phyloP scores from a whole-genome alignment of 371 early-diverging fungal species.

The Syncephalastrum contaminatum region DNA sequence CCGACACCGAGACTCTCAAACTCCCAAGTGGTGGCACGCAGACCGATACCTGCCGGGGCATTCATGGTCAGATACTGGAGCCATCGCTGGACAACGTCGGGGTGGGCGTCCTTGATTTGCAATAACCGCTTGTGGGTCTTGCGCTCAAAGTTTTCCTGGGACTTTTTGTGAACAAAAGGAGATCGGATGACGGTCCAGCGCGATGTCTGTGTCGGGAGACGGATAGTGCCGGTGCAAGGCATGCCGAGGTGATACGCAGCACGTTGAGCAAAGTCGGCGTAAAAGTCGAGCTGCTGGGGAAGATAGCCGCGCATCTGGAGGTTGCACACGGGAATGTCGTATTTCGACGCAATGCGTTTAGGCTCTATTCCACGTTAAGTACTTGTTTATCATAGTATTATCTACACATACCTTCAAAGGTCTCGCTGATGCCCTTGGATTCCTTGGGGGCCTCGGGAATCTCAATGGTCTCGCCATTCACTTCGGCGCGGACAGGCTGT shows the following conservation, averaged over 20 bases:
- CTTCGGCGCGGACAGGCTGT: not conserved
- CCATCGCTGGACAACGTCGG: conserved; percentile 77
- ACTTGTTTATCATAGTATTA: too few species aligned
- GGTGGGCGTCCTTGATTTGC: conserved; percentile 80
- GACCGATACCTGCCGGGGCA: conserved; percentile 76
- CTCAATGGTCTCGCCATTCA: not conserved
- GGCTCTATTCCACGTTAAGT: conserved; percentile 22
- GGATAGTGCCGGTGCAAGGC: conserved; percentile 74
- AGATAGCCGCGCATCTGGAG: conserved; percentile 72
- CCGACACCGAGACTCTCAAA: conserved; percentile 53
- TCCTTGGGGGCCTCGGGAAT: not conserved
- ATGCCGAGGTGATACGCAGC: conserved; percentile 78
- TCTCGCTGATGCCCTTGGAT: conserved; percentile 3
- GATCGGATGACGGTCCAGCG: conserved; percentile 91
- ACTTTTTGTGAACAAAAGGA: conserved; percentile 95
- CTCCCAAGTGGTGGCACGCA: conserved; percentile 72
- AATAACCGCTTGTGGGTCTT: conserved; percentile 85
- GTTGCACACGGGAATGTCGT: conserved; percentile 70
- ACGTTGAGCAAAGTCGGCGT: conserved; percentile 80
- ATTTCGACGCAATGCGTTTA: conserved; percentile 50
- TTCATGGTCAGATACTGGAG: conserved; percentile 71
- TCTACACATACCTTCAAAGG: conserved; percentile 14
- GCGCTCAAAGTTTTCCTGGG: conserved; percentile 95
- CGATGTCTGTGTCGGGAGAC: conserved; percentile 76
- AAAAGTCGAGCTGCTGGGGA: conserved; percentile 86